These are phyloP conservation scores for Silene latifolia DNA, from an alignment of 148 eudicot species.

Conservation along the genomic window DNA sequence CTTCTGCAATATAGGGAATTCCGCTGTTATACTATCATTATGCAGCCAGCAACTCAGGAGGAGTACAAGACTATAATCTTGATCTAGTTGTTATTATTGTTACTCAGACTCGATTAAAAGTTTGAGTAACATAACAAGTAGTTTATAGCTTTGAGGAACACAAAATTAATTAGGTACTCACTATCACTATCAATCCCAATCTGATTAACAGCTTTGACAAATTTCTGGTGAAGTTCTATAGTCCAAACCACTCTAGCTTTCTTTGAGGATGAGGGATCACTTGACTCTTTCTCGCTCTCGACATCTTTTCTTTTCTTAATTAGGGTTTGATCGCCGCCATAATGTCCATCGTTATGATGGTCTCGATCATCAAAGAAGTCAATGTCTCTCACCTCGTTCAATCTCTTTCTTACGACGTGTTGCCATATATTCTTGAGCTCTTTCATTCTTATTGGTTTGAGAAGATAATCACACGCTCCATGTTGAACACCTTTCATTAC, in stretches of 20 bases:
- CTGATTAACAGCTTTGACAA: conserved; percentile 88
- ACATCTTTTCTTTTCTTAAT: conserved; percentile 66
- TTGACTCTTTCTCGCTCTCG: conserved; percentile 52
- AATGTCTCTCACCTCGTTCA: conserved; percentile 77
- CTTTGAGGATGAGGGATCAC: conserved; percentile 58
- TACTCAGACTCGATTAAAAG: background rate
- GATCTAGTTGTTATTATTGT: background rate
- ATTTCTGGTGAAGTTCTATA: conserved; percentile 88
- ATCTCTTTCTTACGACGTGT: conserved; percentile 78
- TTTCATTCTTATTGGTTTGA: conserved; percentile 95
- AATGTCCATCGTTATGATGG: conserved; percentile 42
- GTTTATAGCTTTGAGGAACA: background rate
- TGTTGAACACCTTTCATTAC: conserved; percentile 99
- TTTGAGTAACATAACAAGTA: background rate
- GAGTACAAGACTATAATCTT: too few relatives aligned
- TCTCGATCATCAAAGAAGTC: conserved; percentile 70
- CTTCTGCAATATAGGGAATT: conserved; percentile 85
- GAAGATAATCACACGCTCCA: conserved; percentile 96
- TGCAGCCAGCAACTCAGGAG: too few relatives aligned
- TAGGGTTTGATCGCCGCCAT: conserved; percentile 48
- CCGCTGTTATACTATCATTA: too few relatives aligned
- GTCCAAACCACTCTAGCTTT: conserved; percentile 93
- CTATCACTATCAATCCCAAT: conserved; percentile 93
- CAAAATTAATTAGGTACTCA: conserved; percentile 36
- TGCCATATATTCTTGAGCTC: conserved; percentile 98